Percentiles rank a stretch among this genome's conserved stretches.
These are phyloP conservation scores for Amanita inopinata DNA, from an alignment of 768 basidiomycete species.

Conservation along the genomic window DNA sequence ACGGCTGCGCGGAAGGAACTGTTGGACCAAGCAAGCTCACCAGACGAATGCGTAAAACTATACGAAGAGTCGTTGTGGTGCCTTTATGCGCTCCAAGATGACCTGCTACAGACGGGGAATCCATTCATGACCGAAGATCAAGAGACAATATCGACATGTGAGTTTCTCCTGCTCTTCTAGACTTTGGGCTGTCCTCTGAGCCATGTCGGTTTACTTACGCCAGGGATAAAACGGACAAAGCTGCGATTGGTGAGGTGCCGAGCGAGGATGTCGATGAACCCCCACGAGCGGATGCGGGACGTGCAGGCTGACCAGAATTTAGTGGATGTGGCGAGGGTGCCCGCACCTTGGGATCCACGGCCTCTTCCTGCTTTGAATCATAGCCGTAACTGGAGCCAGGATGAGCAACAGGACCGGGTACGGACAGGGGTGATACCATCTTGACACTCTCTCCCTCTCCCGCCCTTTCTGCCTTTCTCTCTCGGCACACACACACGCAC, in stretches of 20 bases:
- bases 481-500: too few species aligned
- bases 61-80: conserved; percentile 96
- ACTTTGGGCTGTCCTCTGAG: conserved; percentile 3
- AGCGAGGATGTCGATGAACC: conserved; percentile 68
- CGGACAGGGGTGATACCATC: too few species aligned
- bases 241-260: conserved; percentile 72
- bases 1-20: conserved; percentile 89
- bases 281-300: conserved; percentile 62
- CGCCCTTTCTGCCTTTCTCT: too few species aligned
- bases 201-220: conserved; percentile 9
- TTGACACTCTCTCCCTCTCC: too few species aligned
- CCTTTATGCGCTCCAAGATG: conserved; percentile 85
- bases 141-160: conserved; percentile 69
- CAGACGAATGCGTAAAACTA: conserved; percentile 82
- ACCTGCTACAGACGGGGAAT: conserved; percentile 71
- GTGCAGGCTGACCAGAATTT: conserved; percentile 75
- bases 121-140: conserved; percentile 81
- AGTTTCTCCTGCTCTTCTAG: conserved; percentile 16
- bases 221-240: conserved; percentile 85
- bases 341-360: conserved; percentile 63
- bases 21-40: conserved; percentile 61
- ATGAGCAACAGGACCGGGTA: too few species aligned
- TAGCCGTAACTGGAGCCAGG: too few species aligned
- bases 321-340: conserved; percentile 59
- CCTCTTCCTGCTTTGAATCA: too few species aligned